Evolutionary conservation across 2,329 filamentous ascomycete genomes (phyloP), one percentile per base, ranked within the genome.

Genomic region (Colletotrichum siamense): DNA sequence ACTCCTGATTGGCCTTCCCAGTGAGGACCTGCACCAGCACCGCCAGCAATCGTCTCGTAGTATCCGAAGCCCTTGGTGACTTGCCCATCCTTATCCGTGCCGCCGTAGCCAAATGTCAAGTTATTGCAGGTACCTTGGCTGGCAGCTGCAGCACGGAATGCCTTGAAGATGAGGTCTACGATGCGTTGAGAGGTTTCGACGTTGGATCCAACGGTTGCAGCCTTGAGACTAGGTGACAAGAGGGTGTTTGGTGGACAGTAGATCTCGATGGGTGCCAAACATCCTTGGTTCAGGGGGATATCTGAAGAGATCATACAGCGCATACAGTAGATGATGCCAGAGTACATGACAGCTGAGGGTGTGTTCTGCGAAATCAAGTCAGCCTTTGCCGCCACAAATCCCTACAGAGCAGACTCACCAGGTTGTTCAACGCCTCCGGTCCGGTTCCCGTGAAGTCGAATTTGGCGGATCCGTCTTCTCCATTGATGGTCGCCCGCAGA

Each of bases 281-380:
- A 97, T 78, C 95, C 95, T 85, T 97, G 95, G 85, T 97, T 98
- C 6, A 97, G 89, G 0, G 95, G 95, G 16, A 98, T 96, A 79
- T 96, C 94, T 79, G 95, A 91, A 49, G 91, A 92, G 80, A 98
- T 95, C 75, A 98, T 89, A 80, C 93, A 95, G 52, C 95, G 92
- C 18, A 98, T 77, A 10, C 69, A 78, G 76, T 83, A 85, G 59
- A 82, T 81, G 13, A 81, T 64, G 13, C 81, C 80, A n/a, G 80
- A 81, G 67, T 82, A 80, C 7, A 79, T 82, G n/a, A 82, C 81
- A 15, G 81, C 79, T 1, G 59, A 62, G 10, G 59, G 59, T n/a
- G 59, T 62, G 18, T 62, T 62, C 59, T 62, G 26, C 26, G 12
- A 6, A 18, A 5, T 15, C 28, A 18, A 8, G 59, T 62, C 30